Percentiles rank a stretch among this genome's conserved stretches.
phyloP scores from a whole-genome alignment of 2,329 filamentous ascomycete genomes.

The Ophiostoma sp. region DNA sequence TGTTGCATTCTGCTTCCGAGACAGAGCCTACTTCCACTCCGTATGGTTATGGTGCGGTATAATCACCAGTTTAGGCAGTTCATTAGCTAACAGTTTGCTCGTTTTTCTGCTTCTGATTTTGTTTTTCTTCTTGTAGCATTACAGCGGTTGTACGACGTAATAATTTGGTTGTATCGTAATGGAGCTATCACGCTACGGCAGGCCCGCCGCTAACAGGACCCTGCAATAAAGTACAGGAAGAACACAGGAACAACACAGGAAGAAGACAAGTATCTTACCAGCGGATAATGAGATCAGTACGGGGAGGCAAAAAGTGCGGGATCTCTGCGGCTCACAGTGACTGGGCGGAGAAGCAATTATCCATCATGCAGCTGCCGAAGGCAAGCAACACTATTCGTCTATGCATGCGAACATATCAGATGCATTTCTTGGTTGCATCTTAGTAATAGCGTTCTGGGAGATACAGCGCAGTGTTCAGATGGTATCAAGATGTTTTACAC shows the following conservation, averaged over 20 bases:
- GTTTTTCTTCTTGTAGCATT: too few relatives aligned
- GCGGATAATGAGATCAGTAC: not conserved
- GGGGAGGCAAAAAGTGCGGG: not conserved
- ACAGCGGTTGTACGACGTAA: not conserved
- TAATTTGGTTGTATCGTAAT: not conserved
- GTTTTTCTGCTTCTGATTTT: not conserved
- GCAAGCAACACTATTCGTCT: not conserved
- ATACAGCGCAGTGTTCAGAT: not conserved
- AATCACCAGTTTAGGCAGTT: constrained; percentile 2
- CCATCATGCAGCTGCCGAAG: not conserved
- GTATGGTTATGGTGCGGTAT: not conserved
- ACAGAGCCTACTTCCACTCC: not conserved
- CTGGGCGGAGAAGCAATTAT: constrained; percentile 1
- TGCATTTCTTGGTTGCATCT: too few relatives aligned
- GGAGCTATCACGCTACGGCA: not conserved
- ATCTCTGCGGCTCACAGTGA: not conserved
- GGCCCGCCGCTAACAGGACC: constrained; percentile 8
- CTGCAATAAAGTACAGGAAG: not conserved
- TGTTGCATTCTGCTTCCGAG: not conserved
- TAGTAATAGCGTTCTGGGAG: not conserved
- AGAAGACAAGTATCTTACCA: not conserved
- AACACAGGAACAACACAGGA: not conserved
- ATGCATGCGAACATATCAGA: not conserved
- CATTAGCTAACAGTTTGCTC: constrained; percentile 14
- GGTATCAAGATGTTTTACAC: not conserved